Evolutionary conservation across 2,329 filamentous ascomycete species (phyloP).

Genomic region (Arthrinium phaeospermum): DNA sequence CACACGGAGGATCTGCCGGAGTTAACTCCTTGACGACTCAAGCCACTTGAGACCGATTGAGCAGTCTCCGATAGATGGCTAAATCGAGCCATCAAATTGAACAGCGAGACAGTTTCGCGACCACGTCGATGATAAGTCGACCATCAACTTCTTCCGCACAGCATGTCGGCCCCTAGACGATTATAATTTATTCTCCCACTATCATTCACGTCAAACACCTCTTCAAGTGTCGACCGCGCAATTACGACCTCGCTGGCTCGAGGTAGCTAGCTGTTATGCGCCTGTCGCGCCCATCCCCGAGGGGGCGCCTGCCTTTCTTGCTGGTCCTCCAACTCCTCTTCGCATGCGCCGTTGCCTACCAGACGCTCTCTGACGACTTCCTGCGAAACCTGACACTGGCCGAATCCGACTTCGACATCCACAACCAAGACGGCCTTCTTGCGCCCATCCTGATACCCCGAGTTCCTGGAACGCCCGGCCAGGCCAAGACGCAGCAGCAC

Average conservation of each 20-base stretch:
- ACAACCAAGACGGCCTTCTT: conserved; percentile 66
- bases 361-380: conserved; percentile 66
- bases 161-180: not conserved
- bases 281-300: conserved; percentile 15
- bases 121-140: not conserved
- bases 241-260: conserved; percentile 25
- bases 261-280: conserved; percentile 23
- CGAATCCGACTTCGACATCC: conserved; percentile 71
- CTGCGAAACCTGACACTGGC: conserved; percentile 67
- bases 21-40: not conserved
- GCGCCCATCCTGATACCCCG: conserved; percentile 77
- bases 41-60: not conserved
- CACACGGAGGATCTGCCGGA: not conserved
- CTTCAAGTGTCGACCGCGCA: not conserved
- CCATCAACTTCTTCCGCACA: conserved; percentile 4
- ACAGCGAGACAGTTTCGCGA: conserved; percentile 1
- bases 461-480: conserved; percentile 76
- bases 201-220: not conserved
- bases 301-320: conserved; percentile 30
- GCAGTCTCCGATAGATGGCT: conserved; percentile 5
- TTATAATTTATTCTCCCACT: not conserved
- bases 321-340: conserved; percentile 33
- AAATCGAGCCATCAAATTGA: not conserved
- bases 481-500: conserved; percentile 69
- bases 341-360: conserved; percentile 39